Evolutionary conservation across 2,329 filamentous ascomycete species (phyloP).

Genomic region (Beauveria sp.): DNA sequence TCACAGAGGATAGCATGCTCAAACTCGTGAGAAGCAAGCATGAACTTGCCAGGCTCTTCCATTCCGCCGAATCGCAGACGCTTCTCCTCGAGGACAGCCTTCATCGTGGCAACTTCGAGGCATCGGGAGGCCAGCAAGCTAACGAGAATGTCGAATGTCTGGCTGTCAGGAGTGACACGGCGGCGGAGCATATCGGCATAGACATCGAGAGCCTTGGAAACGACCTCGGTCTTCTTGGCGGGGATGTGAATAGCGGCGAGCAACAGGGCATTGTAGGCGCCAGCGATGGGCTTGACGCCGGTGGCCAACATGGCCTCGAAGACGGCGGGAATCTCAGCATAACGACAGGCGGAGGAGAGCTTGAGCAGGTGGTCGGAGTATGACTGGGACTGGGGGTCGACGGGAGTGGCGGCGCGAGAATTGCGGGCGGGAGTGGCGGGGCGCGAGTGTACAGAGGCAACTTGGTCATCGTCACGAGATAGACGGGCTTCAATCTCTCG

Average conservation of each 20-base stretch:
- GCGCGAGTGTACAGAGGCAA: constrained; percentile 34
- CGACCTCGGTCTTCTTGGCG: constrained; percentile 69
- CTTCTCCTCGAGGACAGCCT: constrained; percentile 70
- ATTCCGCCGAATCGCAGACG: constrained; percentile 77
- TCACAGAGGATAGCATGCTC: constrained; percentile 81
- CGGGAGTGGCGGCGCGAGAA: constrained; percentile 52
- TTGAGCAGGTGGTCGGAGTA: constrained; percentile 75
- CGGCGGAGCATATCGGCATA: constrained; percentile 94
- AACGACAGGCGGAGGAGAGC: constrained; percentile 64
- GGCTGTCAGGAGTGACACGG: constrained; percentile 70
- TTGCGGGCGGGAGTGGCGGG: constrained; percentile 34
- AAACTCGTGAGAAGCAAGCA: constrained; percentile 80
- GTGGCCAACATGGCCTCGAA: constrained; percentile 87
- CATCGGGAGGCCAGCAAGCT: constrained; percentile 74
- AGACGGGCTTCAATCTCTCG: constrained; percentile 60
- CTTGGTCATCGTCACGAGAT: constrained; percentile 37
- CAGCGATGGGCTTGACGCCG: constrained; percentile 70
- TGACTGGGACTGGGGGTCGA: constrained; percentile 56
- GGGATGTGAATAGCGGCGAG: constrained; percentile 79
- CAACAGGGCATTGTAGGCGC: constrained; percentile 88
- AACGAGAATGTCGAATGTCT: constrained; percentile 84
- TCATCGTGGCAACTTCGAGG: constrained; percentile 67
- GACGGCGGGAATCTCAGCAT: constrained; percentile 79
- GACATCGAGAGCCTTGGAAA: constrained; percentile 86
- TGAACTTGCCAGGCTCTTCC: constrained; percentile 76